Evolutionary conservation across 2,329 filamentous ascomycete genomes (phyloP), one percentile per base, ranked within the genome.

Genomic region (Coniella lustricola): DNA sequence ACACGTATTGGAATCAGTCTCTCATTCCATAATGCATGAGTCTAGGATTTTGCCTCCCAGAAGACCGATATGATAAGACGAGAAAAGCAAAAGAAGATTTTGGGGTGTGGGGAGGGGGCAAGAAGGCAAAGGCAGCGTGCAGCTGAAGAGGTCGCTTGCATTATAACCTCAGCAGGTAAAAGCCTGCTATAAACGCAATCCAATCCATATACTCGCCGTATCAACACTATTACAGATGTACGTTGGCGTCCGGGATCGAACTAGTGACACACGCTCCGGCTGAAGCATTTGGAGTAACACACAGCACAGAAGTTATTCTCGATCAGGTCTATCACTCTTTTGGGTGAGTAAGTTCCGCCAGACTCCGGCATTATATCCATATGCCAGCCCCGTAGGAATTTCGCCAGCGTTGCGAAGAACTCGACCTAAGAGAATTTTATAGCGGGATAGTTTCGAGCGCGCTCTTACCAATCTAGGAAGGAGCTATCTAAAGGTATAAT

Each of bases 401-500:
- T 44, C 5, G 59, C 60, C 39, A 64, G 45, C 1, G 54, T 57
- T 2, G 60, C 61, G 3, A 62, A 61, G 25, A 62, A 62, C 54
- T 65, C 62, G 44, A 67, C 60, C 42, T 65, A 57, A 2, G 62
- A 61, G 48, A 67, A 65, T 44, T 63, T 65, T 12, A 40, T 54
- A 0, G 59, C 63, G 0, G 60, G 57, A 16, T 62, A 65, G 39
- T 59, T 57, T 3, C 58, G 58, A 10, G 52, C 32, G 8, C 63
- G 61, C 7, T 63, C 61, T 0, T 61, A 62, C 62, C 63, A 65
- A 1, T 54, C 55, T 3, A 59, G 22, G 38, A 59, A 62, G 0
- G 48, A 53, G 2, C 57, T 56, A 3, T 50, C 53, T 3, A 16
- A 37, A 0, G 55, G 51, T 7, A 37, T 40, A 1, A 50, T 22